Conservation (phyloP, 1,284 basidiomycete species). For the Mycena sp. region DNA sequence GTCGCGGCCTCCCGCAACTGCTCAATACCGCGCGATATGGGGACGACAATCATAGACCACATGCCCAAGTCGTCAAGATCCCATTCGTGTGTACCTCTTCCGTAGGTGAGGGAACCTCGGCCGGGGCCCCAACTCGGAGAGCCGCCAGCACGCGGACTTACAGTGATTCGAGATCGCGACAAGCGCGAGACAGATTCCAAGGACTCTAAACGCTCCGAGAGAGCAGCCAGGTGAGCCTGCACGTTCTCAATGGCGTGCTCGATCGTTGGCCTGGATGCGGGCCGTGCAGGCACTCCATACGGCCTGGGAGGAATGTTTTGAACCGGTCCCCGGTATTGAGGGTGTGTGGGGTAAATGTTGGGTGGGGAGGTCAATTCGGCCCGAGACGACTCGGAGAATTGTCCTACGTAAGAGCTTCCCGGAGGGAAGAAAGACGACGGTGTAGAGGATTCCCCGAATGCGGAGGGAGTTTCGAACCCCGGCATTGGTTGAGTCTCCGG, state of each 20-base stretch:
- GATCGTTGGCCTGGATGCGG: slow-evolving; percentile 57
- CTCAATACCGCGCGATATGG: slow-evolving; percentile 60
- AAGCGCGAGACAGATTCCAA: slow-evolving; percentile 62
- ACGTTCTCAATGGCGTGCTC: slow-evolving; percentile 85
- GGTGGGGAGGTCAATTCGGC: slow-evolving; percentile 48
- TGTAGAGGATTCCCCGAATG: slow-evolving; percentile 65
- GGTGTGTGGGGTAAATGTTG: slow-evolving; percentile 48
- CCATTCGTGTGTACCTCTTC: slow-evolving; percentile 55
- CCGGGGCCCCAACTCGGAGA: slow-evolving; percentile 49
- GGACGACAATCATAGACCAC: slow-evolving; percentile 79
- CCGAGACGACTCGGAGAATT: slow-evolving; percentile 49
- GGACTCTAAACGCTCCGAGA: slow-evolving; percentile 87
- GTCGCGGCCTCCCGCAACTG: slow-evolving; percentile 55
- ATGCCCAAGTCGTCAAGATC: slow-evolving; percentile 80
- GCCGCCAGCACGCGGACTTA: slow-evolving; percentile 48
- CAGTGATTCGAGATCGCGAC: slow-evolving; percentile 41
- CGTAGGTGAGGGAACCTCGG: slow-evolving; percentile 52
- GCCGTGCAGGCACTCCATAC: slow-evolving; percentile 45
- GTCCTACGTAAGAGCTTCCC: slow-evolving; percentile 46
- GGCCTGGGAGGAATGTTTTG: slow-evolving; percentile 45
- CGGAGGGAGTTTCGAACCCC: slow-evolving; percentile 74
- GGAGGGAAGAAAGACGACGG: slow-evolving; percentile 46
- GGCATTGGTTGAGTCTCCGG: slow-evolving; percentile 74
- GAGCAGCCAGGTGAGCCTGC: slow-evolving; percentile 89
- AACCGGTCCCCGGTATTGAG: slow-evolving; percentile 46